phyloP scores from a whole-genome alignment of 2,329 filamentous ascomycete genomes.

The Penicillium janthinellum region DNA sequence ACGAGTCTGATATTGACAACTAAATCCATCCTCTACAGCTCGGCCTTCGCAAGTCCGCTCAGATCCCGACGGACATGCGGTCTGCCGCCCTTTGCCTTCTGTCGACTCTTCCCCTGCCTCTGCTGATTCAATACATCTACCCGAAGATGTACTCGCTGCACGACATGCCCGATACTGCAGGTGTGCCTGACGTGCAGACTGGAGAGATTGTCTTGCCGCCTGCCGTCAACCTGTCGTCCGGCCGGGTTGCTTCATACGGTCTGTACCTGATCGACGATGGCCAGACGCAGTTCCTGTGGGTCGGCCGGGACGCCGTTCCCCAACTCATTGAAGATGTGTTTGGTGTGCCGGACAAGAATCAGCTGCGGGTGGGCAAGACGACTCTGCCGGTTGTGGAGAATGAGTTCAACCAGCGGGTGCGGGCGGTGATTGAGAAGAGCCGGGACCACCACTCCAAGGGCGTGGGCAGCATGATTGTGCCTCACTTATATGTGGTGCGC shows the following conservation, averaged over 20 bases:
- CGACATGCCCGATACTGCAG: slow-evolving; percentile 94
- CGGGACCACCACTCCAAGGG: slow-evolving; percentile 82
- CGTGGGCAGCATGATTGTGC: slow-evolving; percentile 89
- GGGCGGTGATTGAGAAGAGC: slow-evolving; percentile 89
- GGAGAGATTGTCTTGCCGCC: slow-evolving; percentile 88
- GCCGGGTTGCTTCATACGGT: slow-evolving; percentile 83
- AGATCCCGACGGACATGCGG: slow-evolving; percentile 90
- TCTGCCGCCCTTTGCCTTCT: slow-evolving; percentile 90
- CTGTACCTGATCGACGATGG: slow-evolving; percentile 96
- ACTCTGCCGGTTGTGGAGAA: slow-evolving; percentile 84
- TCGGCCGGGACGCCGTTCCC: slow-evolving; percentile 88
- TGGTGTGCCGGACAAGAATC: slow-evolving; percentile 77
- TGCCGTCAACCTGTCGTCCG: slow-evolving; percentile 81
- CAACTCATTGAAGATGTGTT: slow-evolving; percentile 90
- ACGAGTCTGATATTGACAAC: neutral
- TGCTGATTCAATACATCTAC: slow-evolving; percentile 92
- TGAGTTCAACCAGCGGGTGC: slow-evolving; percentile 93
- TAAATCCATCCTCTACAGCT: slow-evolving; percentile 45
- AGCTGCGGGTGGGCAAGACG: slow-evolving; percentile 88
- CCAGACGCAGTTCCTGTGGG: slow-evolving; percentile 96
- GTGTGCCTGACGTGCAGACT: slow-evolving; percentile 79
- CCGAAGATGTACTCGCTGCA: slow-evolving; percentile 82
- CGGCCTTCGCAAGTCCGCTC: slow-evolving; percentile 85
- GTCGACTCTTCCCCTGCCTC: slow-evolving; percentile 87
- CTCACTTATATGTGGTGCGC: slow-evolving; percentile 88